A percentile compares a stretch with the other conserved stretches of the same genome.
phyloP scores from a whole-genome alignment of 1,284 basidiomycete species.

The Phaffia rhodozyma region DNA sequence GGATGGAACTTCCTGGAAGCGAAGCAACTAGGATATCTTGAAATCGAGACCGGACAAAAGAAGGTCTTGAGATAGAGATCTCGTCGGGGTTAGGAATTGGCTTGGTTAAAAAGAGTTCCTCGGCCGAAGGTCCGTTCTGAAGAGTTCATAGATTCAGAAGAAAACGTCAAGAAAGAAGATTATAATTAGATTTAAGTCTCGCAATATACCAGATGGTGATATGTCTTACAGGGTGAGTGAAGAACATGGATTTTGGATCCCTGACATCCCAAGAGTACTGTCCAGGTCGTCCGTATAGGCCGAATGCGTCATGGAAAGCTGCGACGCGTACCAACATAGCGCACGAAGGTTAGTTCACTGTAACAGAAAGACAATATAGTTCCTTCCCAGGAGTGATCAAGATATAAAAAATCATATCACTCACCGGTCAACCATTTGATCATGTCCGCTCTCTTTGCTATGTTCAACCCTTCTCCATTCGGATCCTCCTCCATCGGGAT shows the following conservation, averaged over 20 bases:
- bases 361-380: constrained; percentile 11
- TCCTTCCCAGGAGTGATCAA: constrained; percentile 21
- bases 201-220: neutral
- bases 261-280: constrained; percentile 77
- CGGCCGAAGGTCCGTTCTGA: neutral
- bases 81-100: constrained; percentile 2
- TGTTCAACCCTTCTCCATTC: constrained; percentile 32
- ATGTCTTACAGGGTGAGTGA: constrained; percentile 32
- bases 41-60: constrained; percentile 14
- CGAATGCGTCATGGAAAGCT: constrained; percentile 77
- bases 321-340: constrained; percentile 5
- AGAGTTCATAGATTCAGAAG: neutral
- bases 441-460: constrained; percentile 56
- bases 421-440: constrained; percentile 83
- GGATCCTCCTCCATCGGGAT: constrained; percentile 63
- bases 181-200: neutral
- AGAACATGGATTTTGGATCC: constrained; percentile 42
- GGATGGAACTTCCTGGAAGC: constrained; percentile 65
- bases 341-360: constrained; percentile 11
- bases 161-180: neutral
- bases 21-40: constrained; percentile 13
- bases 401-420: constrained; percentile 21
- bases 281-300: constrained; percentile 67
- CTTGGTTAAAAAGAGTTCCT: constrained; percentile 7
- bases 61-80: constrained; percentile 4